Evolutionary conservation across 192 early-diverging fungal species (phyloP), one percentile per base, ranked within the genome.

Genomic region (Rhizophagus clarus): DNA sequence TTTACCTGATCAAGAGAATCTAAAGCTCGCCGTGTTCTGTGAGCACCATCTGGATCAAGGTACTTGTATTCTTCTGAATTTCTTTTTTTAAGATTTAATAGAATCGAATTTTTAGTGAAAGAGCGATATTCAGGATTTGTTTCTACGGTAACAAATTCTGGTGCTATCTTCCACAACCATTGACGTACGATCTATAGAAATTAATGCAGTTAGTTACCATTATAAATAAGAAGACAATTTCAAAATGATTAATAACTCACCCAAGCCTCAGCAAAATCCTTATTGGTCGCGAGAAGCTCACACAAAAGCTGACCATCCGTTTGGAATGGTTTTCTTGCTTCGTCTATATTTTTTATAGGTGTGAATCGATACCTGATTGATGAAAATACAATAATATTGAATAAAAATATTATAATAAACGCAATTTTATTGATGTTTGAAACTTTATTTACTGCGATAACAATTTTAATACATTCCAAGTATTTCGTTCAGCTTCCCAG

Each of bases 101-200:
- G 2, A 12, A 51, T 72, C 2, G 26, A 15, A 49, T 45, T 49
- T 72, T 49, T 26, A 3, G 45, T 72, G 45, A 49, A 28, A 22
- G 42, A 14, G 12, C 45, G 37, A 63, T 32, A 62, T 40, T 76
- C 61, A 34, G 74, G 28, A 24, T 34, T 31, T 37, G 61, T 63
- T 76, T 76, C 74, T 20, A 76, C 74, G 9, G 49, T 56, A 24
- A 22, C 4, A 37, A 62, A 76, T 15, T 14, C 12, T 37, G 60
- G 74, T n/a, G 74, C 74, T n/a, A n/a, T 76, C 20, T 62, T 24
- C 45, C 61, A 60, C 14, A 76, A 76, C 74, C 74, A 76, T 34
- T 62, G 28, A 22, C 74, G 51, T 76, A 76, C 74, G 24, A 76
- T 62, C 74, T 76, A 62, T 63, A 61, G 3, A 37, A n/a, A 62